A percentile compares a stretch with the other conserved stretches of the same genome.
phyloP scores from a whole-genome alignment of 768 basidiomycete species.

The Scleroderma bovista region DNA sequence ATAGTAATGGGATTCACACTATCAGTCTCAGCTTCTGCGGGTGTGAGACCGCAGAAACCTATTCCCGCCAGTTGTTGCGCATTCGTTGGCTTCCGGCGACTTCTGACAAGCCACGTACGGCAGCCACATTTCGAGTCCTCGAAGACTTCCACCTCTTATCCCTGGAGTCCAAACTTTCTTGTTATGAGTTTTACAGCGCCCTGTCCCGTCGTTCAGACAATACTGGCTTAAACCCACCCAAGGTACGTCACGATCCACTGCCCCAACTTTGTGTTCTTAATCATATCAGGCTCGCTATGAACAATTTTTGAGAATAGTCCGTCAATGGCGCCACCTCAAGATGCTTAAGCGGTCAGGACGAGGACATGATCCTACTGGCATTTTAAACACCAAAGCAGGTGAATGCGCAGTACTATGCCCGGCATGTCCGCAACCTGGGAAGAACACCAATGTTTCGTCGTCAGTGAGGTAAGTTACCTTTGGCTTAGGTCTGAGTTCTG shows the following conservation, averaged over 20 bases:
- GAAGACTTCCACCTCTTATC: neutral
- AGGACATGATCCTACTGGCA: constrained; percentile 19
- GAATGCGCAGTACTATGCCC: constrained; percentile 22
- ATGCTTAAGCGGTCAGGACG: constrained; percentile 21
- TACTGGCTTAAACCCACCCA: constrained; percentile 12
- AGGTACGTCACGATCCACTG: constrained; percentile 11
- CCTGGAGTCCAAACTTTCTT: neutral
- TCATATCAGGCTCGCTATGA: constrained; percentile 9
- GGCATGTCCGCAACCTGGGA: constrained; percentile 23
- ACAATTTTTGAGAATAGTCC: constrained; percentile 10
- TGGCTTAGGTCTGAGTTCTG: neutral
- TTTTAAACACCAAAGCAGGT: constrained; percentile 16
- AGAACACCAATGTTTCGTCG: constrained; percentile 7
- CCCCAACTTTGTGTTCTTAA: neutral
- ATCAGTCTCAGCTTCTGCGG: constrained; percentile 17
- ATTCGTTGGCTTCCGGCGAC: neutral
- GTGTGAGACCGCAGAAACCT: constrained; percentile 7
- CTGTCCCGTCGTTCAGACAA: constrained; percentile 23
- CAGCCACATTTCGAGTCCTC: neutral
- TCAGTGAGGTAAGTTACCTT: no score
- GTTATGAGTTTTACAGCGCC: constrained; percentile 10
- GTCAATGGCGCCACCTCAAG: constrained; percentile 18
- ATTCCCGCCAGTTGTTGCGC: neutral
- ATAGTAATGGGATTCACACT: neutral
- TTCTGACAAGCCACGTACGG: neutral